Conservation (phyloP, 768 basidiomycete species). For the Lactarius vividus region DNA sequence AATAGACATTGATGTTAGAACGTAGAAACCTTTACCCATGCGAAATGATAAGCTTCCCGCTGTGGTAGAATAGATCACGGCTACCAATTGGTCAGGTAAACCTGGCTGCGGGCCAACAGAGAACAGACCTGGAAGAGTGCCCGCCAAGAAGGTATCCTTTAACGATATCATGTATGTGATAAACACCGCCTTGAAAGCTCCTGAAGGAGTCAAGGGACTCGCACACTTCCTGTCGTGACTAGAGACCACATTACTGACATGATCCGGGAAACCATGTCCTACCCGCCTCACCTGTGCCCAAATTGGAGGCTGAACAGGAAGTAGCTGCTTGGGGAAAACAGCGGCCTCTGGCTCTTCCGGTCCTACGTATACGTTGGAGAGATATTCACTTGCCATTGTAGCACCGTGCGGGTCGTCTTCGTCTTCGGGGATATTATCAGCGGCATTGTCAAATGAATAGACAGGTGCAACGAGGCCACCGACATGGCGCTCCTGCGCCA, state of each 20-base stretch:
- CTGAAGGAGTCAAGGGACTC: slow-evolving; percentile 74
- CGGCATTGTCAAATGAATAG: slow-evolving; percentile 7
- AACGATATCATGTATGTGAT: slow-evolving; percentile 54
- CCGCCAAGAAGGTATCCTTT: slow-evolving; percentile 77
- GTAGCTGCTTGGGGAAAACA: slow-evolving; percentile 28
- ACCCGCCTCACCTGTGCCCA: slow-evolving; percentile 44
- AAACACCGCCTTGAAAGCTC: slow-evolving; percentile 80
- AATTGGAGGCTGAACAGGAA: slow-evolving; percentile 38
- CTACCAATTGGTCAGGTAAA: slow-evolving; percentile 38
- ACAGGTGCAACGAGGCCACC: background rate
- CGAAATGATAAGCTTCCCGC: slow-evolving; percentile 72
- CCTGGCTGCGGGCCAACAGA: background rate
- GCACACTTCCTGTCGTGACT: slow-evolving; percentile 85
- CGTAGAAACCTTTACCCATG: slow-evolving; percentile 58
- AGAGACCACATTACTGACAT: slow-evolving; percentile 14
- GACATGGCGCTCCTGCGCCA: background rate
- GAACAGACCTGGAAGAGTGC: slow-evolving; percentile 58
- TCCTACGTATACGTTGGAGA: background rate
- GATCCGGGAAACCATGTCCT: background rate
- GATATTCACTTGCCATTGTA: background rate
- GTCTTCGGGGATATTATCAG: background rate
- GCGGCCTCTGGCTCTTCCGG: background rate
- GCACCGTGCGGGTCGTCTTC: background rate
- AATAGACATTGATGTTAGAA: background rate
- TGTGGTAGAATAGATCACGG: slow-evolving; percentile 63